phyloP scores from a whole-genome alignment of 345 rosid species.

The Alliaria petiolata region DNA sequence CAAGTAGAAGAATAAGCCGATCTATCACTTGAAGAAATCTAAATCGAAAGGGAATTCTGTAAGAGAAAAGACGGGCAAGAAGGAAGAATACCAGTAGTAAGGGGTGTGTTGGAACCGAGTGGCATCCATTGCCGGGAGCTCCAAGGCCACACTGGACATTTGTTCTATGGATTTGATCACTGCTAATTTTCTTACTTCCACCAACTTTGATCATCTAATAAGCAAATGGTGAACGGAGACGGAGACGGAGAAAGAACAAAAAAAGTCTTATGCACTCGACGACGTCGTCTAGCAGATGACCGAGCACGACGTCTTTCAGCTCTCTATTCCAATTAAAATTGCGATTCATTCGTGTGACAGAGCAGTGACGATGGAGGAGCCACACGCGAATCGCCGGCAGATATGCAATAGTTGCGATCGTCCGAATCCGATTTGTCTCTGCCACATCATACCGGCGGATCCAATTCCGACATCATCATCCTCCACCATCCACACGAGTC shows the following conservation, averaged over 20 bases:
- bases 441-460: conserved; percentile 63
- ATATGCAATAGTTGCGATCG: conserved; percentile 64
- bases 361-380: conserved; percentile 11
- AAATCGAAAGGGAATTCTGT: not conserved
- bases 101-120: conserved; percentile 47
- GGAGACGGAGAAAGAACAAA: no score
- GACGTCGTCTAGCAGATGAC: not conserved
- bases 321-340: not conserved
- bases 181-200: not conserved
- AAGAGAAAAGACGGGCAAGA: not conserved
- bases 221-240: not conserved
- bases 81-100: conserved; percentile 55
- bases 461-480: conserved; percentile 59
- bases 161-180: not conserved
- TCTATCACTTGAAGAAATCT: not conserved
- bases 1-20: not conserved
- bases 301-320: no score
- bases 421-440: conserved; percentile 73
- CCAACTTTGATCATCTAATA: not conserved
- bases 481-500: conserved; percentile 88
- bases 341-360: not conserved
- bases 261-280: not conserved
- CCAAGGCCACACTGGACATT: not conserved
- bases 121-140: conserved; percentile 13
- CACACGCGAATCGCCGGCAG: conserved; percentile 34